These are phyloP conservation scores for Penicillium pancosmium DNA, from an alignment of 495 filamentous ascomycete species.

Conservation along the genomic window DNA sequence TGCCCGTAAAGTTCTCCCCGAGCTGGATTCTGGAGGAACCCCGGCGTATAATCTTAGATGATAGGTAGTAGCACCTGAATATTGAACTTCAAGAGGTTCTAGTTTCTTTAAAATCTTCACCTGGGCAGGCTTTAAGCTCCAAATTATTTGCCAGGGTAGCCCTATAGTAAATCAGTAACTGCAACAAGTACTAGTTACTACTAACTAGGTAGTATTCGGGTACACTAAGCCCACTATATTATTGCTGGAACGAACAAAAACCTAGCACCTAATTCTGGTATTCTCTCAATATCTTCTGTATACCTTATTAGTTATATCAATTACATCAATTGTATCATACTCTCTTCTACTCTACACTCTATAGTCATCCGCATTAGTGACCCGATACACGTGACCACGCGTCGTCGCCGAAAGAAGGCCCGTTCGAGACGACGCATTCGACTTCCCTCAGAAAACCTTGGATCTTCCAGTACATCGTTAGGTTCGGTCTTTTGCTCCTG, in stretches of 20 bases:
- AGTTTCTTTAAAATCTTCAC: too few species aligned
- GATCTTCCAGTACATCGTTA: constrained; percentile 7
- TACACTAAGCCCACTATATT: too few species aligned
- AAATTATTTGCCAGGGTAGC: too few species aligned
- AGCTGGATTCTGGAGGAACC: too few species aligned
- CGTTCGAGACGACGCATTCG: constrained; percentile 17
- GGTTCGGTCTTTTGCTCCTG: constrained; percentile 11
- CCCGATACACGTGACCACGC: constrained; percentile 43
- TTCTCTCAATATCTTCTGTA: too few species aligned
- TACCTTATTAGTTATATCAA: too few species aligned
- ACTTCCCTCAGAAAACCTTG: constrained; percentile 1
- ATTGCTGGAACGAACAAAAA: too few species aligned
- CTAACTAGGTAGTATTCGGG: too few species aligned
- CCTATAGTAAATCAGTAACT: too few species aligned
- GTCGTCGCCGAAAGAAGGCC: constrained; percentile 30
- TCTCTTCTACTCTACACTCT: neutral
- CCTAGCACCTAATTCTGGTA: too few species aligned
- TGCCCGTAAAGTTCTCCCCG: constrained; percentile 17
- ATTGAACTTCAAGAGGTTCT: neutral
- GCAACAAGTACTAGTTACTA: too few species aligned
- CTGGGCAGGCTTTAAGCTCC: too few species aligned
- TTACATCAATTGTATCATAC: neutral
- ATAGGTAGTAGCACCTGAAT: neutral
- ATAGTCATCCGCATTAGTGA: neutral
- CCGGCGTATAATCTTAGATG: neutral